A percentile compares a stretch with the other conserved stretches of the same genome.
phyloP scores from a whole-genome alignment of 768 basidiomycete species.

The Boletus rubropictus region DNA sequence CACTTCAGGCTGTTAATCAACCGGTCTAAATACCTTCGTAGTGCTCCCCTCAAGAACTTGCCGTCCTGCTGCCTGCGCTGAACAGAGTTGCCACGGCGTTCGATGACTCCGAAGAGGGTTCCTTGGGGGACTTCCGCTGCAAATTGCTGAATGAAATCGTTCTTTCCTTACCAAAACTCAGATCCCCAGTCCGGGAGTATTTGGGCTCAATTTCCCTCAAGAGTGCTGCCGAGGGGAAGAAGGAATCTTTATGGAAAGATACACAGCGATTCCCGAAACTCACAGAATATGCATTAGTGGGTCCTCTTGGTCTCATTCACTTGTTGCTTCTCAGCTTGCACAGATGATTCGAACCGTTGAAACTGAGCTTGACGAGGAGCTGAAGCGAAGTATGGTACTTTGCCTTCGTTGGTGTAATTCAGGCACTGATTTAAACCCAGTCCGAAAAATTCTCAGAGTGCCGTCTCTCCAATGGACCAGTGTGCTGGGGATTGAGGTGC shows the following conservation, averaged over 20 bases:
- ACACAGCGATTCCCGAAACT: constrained; percentile 48
- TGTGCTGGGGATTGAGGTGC: constrained; percentile 66
- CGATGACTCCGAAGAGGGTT: constrained; percentile 36
- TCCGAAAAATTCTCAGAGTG: constrained; percentile 65
- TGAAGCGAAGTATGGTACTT: constrained; percentile 50
- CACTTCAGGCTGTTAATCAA: neutral
- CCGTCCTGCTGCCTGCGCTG: constrained; percentile 69
- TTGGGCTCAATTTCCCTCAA: constrained; percentile 53
- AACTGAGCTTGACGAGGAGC: constrained; percentile 65
- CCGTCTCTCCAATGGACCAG: constrained; percentile 69
- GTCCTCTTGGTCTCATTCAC: constrained; percentile 15
- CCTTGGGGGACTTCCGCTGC: constrained; percentile 57
- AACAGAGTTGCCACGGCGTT: constrained; percentile 64
- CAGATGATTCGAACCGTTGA: constrained; percentile 67
- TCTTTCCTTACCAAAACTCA: constrained; percentile 59
- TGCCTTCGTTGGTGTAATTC: neutral
- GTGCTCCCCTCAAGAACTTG: constrained; percentile 83
- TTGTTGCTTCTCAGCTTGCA: neutral
- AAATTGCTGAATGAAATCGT: constrained; percentile 66
- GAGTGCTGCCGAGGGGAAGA: constrained; percentile 59
- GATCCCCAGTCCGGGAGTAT: constrained; percentile 47
- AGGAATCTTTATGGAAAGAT: constrained; percentile 65
- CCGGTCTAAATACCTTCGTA: constrained; percentile 21
- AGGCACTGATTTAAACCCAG: constrained; percentile 31
- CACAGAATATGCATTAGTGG: constrained; percentile 55